A percentile compares a stretch with the other conserved stretches of the same genome.
Evolutionary conservation across 2,329 filamentous ascomycete genomes (phyloP).

Genomic region (Diplodia seriata): DNA sequence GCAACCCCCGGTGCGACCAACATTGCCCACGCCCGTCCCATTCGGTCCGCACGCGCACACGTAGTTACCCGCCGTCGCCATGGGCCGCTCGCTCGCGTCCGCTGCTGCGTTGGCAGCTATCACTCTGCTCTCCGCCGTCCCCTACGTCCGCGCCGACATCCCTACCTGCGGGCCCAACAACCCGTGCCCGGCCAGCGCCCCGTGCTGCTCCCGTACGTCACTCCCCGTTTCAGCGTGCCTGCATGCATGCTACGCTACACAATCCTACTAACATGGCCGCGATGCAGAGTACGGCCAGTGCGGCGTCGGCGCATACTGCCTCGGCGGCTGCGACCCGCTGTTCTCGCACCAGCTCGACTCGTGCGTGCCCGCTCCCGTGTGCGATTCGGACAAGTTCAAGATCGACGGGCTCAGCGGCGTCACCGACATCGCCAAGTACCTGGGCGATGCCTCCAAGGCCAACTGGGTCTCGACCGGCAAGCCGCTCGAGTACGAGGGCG

Average conservation of each 20-base stretch:
- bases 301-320: conserved; percentile 91
- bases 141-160: conserved; percentile 39
- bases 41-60: not conserved
- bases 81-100: conserved; percentile 29
- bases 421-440: conserved; percentile 76
- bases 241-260: not conserved
- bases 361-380: conserved; percentile 84
- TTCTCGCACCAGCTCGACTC: conserved; percentile 83
- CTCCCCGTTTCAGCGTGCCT: not conserved
- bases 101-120: conserved; percentile 35
- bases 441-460: conserved; percentile 78
- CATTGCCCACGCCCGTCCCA: not conserved
- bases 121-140: conserved; percentile 37
- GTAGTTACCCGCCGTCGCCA: conserved; percentile 27
- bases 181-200: conserved; percentile 69
- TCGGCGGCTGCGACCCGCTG: conserved; percentile 91
- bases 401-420: conserved; percentile 77
- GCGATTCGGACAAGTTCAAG: conserved; percentile 74
- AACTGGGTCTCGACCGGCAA: conserved; percentile 91
- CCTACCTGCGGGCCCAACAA: conserved; percentile 55
- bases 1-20: conserved; percentile 4
- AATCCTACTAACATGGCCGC: not conserved
- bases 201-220: conserved; percentile 51
- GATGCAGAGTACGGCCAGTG: conserved; percentile 85
- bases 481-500: conserved; percentile 70